These are phyloP conservation scores for Apiospora koreana DNA, from an alignment of 2,329 filamentous ascomycete genomes.

Conservation along the genomic window DNA sequence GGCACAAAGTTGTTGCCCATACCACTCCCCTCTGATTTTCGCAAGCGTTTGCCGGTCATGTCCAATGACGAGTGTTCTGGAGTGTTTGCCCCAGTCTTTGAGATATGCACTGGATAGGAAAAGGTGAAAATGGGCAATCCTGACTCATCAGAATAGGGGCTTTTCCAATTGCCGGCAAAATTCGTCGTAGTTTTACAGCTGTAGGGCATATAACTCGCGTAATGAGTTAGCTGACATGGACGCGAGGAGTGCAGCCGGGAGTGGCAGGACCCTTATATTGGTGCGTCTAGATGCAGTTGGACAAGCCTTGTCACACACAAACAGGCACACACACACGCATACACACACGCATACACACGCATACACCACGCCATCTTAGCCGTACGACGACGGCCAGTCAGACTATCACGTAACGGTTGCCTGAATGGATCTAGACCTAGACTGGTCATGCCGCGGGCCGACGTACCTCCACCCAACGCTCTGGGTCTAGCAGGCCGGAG, in stretches of 20 bases:
- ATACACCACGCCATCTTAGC: constrained; percentile 3
- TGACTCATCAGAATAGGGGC: background rate
- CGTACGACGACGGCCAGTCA: background rate
- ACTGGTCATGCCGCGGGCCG: background rate
- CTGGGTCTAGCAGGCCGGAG: background rate
- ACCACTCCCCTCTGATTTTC: background rate
- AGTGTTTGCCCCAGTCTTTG: background rate
- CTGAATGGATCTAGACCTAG: background rate
- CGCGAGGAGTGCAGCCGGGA: background rate
- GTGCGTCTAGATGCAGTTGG: constrained; percentile 8
- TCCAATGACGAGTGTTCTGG: background rate
- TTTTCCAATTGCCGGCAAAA: background rate
- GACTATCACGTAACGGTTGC: background rate
- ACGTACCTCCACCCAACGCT: background rate
- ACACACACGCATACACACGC: background rate
- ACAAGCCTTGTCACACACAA: background rate
- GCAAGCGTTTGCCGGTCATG: constrained; percentile 4
- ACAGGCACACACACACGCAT: background rate
- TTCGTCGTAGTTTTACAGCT: background rate
- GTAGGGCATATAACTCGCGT: background rate
- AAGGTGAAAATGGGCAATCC: background rate
- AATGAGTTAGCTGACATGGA: background rate
- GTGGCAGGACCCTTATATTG: constrained; percentile 6
- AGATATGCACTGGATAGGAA: background rate
- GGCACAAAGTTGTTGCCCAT: background rate